phyloP scores from a whole-genome alignment of 2,329 filamentous ascomycete species.

The Zasmidium citrigriseum region DNA sequence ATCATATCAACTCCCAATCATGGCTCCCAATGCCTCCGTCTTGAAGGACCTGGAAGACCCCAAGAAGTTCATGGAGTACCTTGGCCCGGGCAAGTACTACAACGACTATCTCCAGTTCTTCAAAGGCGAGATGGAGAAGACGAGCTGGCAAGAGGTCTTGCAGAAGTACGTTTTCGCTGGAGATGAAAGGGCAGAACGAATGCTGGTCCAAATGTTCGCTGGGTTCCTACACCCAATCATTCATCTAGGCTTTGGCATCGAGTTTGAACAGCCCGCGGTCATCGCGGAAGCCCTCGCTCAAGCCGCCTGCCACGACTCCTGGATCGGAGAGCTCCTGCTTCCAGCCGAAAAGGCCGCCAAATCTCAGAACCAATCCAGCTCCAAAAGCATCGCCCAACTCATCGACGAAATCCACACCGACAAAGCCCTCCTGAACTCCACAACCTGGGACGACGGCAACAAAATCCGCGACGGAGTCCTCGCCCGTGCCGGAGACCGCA shows the following conservation, averaged over 20 bases:
- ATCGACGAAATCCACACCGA: constrained; percentile 61
- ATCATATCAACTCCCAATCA: constrained; percentile 62
- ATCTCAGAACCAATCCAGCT: constrained; percentile 22
- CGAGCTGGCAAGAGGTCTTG: constrained; percentile 64
- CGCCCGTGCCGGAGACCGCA: constrained; percentile 61
- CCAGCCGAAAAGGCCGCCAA: constrained; percentile 53
- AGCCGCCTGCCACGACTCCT: constrained; percentile 66
- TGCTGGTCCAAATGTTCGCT: constrained; percentile 69
- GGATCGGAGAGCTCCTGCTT: constrained; percentile 57
- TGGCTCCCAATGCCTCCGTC: constrained; percentile 45
- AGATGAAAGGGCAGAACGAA: constrained; percentile 64
- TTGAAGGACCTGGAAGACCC: constrained; percentile 60
- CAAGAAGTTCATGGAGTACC: constrained; percentile 55
- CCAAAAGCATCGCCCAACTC: constrained; percentile 57
- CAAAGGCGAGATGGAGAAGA: constrained; percentile 66
- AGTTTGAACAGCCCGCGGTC: constrained; percentile 79
- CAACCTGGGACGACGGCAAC: constrained; percentile 57
- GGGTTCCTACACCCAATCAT: constrained; percentile 79
- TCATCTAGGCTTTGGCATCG: constrained; percentile 78
- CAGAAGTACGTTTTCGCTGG: constrained; percentile 69
- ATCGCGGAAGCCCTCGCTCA: constrained; percentile 80
- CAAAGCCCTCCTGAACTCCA: constrained; percentile 57
- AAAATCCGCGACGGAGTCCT: constrained; percentile 72
- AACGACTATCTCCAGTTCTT: constrained; percentile 77
- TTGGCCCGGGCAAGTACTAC: constrained; percentile 68